A percentile compares a stretch with the other conserved stretches of the same genome.
These are phyloP conservation scores for Ceratocystis colombiana DNA, from an alignment of 2,329 filamentous ascomycete genomes.

Conservation along the genomic window DNA sequence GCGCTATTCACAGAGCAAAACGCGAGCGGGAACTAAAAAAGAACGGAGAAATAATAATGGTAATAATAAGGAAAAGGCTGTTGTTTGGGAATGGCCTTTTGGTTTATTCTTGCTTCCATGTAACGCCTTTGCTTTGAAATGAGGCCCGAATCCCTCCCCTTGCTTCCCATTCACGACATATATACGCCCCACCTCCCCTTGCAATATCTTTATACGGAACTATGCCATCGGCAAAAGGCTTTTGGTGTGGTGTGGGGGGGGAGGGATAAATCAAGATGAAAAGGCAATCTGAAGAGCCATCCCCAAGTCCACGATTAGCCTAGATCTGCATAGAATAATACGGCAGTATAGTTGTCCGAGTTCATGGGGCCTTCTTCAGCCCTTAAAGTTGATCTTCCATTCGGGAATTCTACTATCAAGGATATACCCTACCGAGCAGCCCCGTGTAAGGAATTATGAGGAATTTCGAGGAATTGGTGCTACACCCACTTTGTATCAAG, in stretches of 20 bases:
- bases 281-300: background rate
- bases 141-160: constrained; percentile 4
- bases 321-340: background rate
- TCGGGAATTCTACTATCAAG: background rate
- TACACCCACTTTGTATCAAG: constrained; percentile 4
- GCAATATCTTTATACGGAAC: background rate
- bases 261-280: background rate
- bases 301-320: background rate
- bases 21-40: background rate
- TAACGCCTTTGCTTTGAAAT: background rate
- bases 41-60: background rate
- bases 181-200: background rate
- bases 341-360: background rate
- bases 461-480: background rate
- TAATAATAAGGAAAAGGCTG: background rate
- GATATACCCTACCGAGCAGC: background rate
- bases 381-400: background rate
- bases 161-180: background rate
- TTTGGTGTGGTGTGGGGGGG: background rate
- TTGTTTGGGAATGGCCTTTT: constrained; percentile 5
- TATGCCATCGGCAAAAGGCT: background rate
- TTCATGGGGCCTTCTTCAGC: background rate
- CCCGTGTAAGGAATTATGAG: background rate
- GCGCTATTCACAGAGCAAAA: background rate
- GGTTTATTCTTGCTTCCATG: background rate